Base-by-base conservation (phyloP, 495 filamentous ascomycete genomes). In the Penicillium paradoxum region DNA sequence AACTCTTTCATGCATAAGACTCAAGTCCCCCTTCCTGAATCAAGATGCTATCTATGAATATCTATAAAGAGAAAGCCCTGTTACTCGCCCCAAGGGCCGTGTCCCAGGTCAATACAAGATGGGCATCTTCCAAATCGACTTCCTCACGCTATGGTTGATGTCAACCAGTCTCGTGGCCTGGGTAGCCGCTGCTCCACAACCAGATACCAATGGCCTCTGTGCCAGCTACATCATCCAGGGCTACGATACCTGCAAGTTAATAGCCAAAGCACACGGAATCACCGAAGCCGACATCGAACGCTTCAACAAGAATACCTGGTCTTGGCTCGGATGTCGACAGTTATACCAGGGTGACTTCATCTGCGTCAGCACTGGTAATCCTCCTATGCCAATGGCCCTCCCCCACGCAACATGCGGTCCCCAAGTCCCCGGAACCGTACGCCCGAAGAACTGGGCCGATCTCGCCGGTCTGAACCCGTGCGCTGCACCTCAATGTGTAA, bases 351-450 rank as follows among this genome's bases (percentile, higher is more conserved):
- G 59, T 0, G 42, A 42, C 24, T 54, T 59, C 7, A 63, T 63
- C 13, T 63, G 56, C 40, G n/a, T 63, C 7, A 39, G 5, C 36
- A 41, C 14, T 1, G 46, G 46, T 0, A 29, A 39, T 1, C 53
- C 53, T 24, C 56, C 57, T 6, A 56, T 59, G 59, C 59, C 59
- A 13, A 53, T 54, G 5, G 53, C 59, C 5, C 41, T 63, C 15
- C 56, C 59, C 1, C 18, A 54, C 21, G 56, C 56, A 1, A 40
- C 40, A 5, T 63, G 59, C 24, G 59, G 59, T 17, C 59, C 59
- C 7, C 59, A 63, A n/a, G 56, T 63, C 3, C 56, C 59, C 1
- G 56, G 59, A 2, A 59, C 59, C 14, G 37, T 37, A 6, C 45
- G 53, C 1, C 59, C 59, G 8, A n/a, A 5, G 3, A 51, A 51